Conservation (phyloP, 1,284 basidiomycete genomes). For the Tilletia indica region DNA sequence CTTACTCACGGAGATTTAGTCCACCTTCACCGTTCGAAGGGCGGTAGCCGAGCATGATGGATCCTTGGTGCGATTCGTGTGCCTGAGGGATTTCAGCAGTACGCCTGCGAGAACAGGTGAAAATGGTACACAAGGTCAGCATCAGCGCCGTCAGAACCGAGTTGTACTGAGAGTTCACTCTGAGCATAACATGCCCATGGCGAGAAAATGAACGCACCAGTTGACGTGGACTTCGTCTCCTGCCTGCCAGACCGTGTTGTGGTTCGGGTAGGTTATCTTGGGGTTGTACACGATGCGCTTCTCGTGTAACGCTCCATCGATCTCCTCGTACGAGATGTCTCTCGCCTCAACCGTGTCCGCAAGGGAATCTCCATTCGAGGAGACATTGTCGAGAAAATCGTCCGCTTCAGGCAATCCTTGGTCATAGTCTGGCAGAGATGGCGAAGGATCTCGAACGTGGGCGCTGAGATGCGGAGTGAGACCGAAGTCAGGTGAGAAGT, state of each 20-base stretch:
- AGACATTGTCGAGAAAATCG: background rate
- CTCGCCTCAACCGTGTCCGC: background rate
- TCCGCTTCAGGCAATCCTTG: background rate
- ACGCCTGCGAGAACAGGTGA: background rate
- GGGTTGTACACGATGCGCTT: slow-evolving; percentile 34
- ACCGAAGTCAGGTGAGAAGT: background rate
- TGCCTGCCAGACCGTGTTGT: slow-evolving; percentile 25
- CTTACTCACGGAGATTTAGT: slow-evolving; percentile 26
- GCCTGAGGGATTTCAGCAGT: slow-evolving; percentile 22
- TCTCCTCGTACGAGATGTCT: background rate
- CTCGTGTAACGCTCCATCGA: background rate
- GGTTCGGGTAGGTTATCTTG: slow-evolving; percentile 28
- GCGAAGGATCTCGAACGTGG: no score
- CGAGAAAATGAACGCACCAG: slow-evolving; percentile 25
- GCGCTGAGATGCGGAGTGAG: background rate
- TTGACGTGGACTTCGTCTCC: slow-evolving; percentile 26
- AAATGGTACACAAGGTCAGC: background rate
- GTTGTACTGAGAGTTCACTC: no score
- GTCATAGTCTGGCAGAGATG: no score
- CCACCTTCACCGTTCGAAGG: slow-evolving; percentile 22
- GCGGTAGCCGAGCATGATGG: slow-evolving; percentile 32
- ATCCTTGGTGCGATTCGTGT: slow-evolving; percentile 18
- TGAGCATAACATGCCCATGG: background rate
- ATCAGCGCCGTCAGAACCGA: background rate
- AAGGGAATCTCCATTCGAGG: background rate